Evolutionary conservation across 1,284 basidiomycete species (phyloP).

Genomic region (Apiotrichum siamense): DNA sequence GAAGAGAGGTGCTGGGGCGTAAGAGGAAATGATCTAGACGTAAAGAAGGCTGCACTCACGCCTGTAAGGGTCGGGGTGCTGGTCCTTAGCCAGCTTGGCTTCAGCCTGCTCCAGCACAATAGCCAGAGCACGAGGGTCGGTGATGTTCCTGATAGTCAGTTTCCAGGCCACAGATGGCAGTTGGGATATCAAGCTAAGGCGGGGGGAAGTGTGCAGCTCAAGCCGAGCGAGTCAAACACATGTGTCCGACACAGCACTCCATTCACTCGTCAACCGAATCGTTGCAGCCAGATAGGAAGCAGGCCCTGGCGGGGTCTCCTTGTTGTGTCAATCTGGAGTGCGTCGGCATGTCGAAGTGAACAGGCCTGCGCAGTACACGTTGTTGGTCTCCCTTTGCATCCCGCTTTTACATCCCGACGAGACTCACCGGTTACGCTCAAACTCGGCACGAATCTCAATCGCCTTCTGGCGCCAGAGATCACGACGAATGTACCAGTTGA

Average conservation of each 20-base stretch:
- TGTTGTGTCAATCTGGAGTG: too few species aligned
- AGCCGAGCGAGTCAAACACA: too few species aligned
- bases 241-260: too few species aligned
- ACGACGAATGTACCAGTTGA: conserved; percentile 81
- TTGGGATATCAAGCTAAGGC: too few species aligned
- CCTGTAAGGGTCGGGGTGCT: conserved; percentile 88
- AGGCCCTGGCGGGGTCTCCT: too few species aligned
- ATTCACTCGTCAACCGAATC: too few species aligned
- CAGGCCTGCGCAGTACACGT: background rate
- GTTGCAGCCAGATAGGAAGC: too few species aligned
- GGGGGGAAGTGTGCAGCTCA: too few species aligned
- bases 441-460: conserved; percentile 78
- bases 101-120: conserved; percentile 76
- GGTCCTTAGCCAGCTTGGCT: conserved; percentile 59
- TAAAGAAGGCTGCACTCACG: conserved; percentile 53
- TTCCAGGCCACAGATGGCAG: too few species aligned
- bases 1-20: conserved; percentile 58
- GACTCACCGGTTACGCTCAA: conserved; percentile 80
- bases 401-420: background rate
- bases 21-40: conserved; percentile 25
- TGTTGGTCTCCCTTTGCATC: background rate
- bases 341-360: too few species aligned
- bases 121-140: conserved; percentile 78
- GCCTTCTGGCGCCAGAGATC: conserved; percentile 80
- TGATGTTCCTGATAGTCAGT: conserved; percentile 61